Base-by-base conservation (phyloP, 257 asterid genomes). In the Ilex asprella region DNA sequence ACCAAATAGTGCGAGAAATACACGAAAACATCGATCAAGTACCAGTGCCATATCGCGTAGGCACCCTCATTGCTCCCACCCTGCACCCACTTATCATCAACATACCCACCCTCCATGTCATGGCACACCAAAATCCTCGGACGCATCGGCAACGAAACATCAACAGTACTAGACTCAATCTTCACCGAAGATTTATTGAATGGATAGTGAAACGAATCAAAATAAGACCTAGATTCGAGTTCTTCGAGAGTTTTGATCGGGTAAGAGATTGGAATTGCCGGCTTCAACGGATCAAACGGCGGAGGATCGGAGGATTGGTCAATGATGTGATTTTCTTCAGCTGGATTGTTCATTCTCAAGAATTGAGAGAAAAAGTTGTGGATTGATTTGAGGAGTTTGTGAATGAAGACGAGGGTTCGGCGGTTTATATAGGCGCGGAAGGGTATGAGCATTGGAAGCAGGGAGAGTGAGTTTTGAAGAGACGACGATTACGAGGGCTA, bases 31-130 rank as follows among this genome's bases (percentile, higher is more conserved):
- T 92, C 97, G 41, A 92, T 87, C 84, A 92, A 81, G 78, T 82
- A 79, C 99, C 99, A 92, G 73, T 92, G 99, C 97, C 96, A 89
- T 63, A 92, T 83, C 55, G 85, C 81, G 65, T 83, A 92, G 7
- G 97, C 96, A 15, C 66, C 89, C 11, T 82, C 75, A 55, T 89
- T 87, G 15, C 16, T 63, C 50, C 99, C 97, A 1, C 99, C 97
- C 74, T 89, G 99, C 21, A 92, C 81, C 68, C 82, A 81, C 72
- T 58, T 81, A 70, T 92, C 99, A 63, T 92, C 97, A 31, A 67
- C 67, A 41, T 92, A 92, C 13, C 99, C 99, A 66, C 99, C 99
- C 54, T 69, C 78, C 94, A 92, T 73, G 70, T 92, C 99, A 61
- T 89, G 99, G 70, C 99, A 92, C 9, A 89, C 99, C 82, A 92